phyloP scores from a whole-genome alignment of 192 early-diverging fungal genomes.

The Backusella mclennaniae region DNA sequence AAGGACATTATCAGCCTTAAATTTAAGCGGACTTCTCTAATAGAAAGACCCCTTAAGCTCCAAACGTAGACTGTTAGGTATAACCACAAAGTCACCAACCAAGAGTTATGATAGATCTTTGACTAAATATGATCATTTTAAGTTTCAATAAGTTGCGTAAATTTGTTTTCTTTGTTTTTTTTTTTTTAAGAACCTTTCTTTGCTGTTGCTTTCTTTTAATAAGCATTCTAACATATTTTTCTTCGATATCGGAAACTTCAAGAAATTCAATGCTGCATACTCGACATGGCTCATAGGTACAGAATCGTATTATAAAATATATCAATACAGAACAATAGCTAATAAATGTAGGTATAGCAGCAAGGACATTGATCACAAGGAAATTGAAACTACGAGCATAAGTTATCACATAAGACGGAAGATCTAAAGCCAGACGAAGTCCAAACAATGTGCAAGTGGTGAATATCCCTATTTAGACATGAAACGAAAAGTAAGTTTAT shows the following conservation, averaged over 20 bases:
- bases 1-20: background rate
- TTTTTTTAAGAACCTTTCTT: background rate
- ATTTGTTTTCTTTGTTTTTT: background rate
- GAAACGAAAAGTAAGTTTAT: background rate
- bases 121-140: background rate
- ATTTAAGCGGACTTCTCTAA: background rate
- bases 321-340: slow-evolving; percentile 17
- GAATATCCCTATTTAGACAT: slow-evolving; percentile 15
- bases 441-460: slow-evolving; percentile 20
- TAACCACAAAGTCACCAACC: background rate
- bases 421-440: slow-evolving; percentile 20
- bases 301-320: slow-evolving; percentile 18
- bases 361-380: slow-evolving; percentile 24
- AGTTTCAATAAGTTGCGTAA: background rate
- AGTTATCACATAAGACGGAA: slow-evolving; percentile 23
- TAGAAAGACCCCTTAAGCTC: background rate
- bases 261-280: slow-evolving; percentile 22
- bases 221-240: slow-evolving; percentile 28
- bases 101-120: background rate
- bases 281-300: slow-evolving; percentile 20
- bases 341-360: slow-evolving; percentile 19
- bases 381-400: slow-evolving; percentile 25
- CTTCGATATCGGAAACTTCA: slow-evolving; percentile 31
- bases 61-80: background rate
- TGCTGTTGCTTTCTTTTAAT: background rate